These are phyloP conservation scores for Osmanthus fragrans DNA, from an alignment of 257 asterid genomes.

Conservation along the genomic window DNA sequence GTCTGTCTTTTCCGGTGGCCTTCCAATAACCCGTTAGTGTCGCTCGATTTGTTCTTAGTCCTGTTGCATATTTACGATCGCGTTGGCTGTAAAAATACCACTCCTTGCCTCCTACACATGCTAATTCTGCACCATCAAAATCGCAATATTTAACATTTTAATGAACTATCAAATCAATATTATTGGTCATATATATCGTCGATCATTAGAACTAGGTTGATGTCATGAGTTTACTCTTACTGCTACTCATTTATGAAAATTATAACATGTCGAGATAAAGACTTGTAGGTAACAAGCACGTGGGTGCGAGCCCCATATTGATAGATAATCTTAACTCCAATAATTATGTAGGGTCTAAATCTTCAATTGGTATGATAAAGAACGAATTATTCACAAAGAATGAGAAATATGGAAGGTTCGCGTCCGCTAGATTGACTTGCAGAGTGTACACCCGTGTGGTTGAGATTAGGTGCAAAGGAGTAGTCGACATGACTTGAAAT, in stretches of 20 bases:
- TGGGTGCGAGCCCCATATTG: constrained; percentile 30
- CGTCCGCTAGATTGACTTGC: background rate
- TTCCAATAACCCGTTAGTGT: constrained; percentile 89
- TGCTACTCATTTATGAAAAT: background rate
- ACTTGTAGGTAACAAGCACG: constrained; percentile 27
- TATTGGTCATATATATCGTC: too few relatives aligned
- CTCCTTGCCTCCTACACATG: constrained; percentile 80
- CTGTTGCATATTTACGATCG: constrained; percentile 84
- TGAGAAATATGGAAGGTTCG: background rate
- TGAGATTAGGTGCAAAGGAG: constrained; percentile 8
- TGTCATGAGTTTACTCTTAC: background rate
- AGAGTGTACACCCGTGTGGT: constrained; percentile 34
- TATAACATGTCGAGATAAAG: constrained; percentile 7
- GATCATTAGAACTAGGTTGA: background rate
- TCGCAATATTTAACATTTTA: background rate
- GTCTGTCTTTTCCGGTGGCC: constrained; percentile 88
- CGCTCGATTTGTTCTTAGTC: constrained; percentile 83
- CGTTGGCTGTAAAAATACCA: constrained; percentile 88
- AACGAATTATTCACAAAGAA: background rate
- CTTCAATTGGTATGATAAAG: background rate
- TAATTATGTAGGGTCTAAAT: constrained; percentile 26
- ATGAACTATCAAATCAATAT: background rate
- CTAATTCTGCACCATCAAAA: constrained; percentile 39
- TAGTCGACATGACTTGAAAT: constrained; percentile 7
- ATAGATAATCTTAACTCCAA: constrained; percentile 25